Evolutionary conservation across 164 flowering plant genomes (phyloP).

Genomic region (Piper longum): DNA sequence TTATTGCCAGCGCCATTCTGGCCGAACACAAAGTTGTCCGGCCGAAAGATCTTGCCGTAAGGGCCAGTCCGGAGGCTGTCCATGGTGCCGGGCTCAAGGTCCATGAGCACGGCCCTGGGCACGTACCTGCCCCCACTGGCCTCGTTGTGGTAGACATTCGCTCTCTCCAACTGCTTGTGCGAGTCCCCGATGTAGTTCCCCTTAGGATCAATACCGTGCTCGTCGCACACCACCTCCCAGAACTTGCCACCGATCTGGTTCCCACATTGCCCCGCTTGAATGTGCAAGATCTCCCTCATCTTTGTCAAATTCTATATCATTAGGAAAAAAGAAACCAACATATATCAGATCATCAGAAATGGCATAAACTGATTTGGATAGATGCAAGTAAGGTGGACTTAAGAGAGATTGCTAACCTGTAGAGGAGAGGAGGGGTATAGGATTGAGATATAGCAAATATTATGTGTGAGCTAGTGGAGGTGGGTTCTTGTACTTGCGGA

Average conservation of each 20-base stretch:
- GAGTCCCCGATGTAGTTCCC: constrained; percentile 10
- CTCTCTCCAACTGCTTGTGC: constrained; percentile 10
- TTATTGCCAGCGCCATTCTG: too few relatives aligned
- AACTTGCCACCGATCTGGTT: constrained; percentile 20
- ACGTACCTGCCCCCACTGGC: constrained; percentile 13
- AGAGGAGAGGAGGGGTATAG: neutral
- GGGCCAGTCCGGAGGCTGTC: constrained; percentile 8
- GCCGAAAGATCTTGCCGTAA: constrained; percentile 8
- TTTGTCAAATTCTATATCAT: constrained; percentile 11
- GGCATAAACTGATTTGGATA: neutral
- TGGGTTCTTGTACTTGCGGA: neutral
- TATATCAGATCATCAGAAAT: too few relatives aligned
- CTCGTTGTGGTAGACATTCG: constrained; percentile 14
- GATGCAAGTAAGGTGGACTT: neutral
- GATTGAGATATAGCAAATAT: neutral
- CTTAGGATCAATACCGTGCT: constrained; percentile 11
- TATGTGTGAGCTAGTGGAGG: neutral
- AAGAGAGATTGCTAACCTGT: neutral
- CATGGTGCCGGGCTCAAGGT: constrained; percentile 18
- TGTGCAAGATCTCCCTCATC: too few relatives aligned
- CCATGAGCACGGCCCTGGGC: constrained; percentile 14
- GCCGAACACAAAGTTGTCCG: too few relatives aligned
- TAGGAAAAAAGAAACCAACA: neutral
- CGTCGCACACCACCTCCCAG: too few relatives aligned
- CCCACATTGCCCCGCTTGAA: constrained; percentile 19